A percentile compares a stretch with the other conserved stretches of the same genome.
Conservation (phyloP, 2,329 filamentous ascomycete species). For the Cercospora sp. region DNA sequence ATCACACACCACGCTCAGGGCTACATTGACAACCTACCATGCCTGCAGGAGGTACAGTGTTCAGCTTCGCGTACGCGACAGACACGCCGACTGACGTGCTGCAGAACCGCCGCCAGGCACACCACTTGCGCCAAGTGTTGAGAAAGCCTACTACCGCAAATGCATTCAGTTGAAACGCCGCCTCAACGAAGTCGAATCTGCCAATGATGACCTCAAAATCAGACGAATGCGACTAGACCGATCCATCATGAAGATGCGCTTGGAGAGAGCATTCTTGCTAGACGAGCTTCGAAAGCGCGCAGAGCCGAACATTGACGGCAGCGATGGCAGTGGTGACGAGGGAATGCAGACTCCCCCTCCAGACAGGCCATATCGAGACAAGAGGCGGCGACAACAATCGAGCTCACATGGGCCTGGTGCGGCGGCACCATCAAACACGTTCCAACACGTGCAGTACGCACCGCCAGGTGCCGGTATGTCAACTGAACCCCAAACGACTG, state of each 20-base stretch:
- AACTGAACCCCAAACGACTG: background rate
- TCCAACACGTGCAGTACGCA: slow-evolving; percentile 19
- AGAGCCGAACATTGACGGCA: slow-evolving; percentile 50
- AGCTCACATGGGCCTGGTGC: slow-evolving; percentile 10
- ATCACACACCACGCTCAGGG: background rate
- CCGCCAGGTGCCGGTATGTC: background rate
- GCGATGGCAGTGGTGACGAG: slow-evolving; percentile 39
- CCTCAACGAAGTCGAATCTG: slow-evolving; percentile 85
- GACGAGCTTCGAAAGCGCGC: slow-evolving; percentile 52
- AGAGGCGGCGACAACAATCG: slow-evolving; percentile 29
- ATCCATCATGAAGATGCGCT: slow-evolving; percentile 85
- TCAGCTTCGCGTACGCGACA: background rate
- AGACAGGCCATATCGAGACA: slow-evolving; percentile 37
- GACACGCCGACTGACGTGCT: background rate
- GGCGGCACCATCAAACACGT: slow-evolving; percentile 22
- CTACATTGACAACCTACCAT: background rate
- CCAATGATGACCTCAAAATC: slow-evolving; percentile 80
- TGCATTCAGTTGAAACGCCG: slow-evolving; percentile 92
- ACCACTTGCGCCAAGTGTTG: slow-evolving; percentile 80
- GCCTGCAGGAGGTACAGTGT: slow-evolving; percentile 8
- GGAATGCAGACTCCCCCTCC: slow-evolving; percentile 35
- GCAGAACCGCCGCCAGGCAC: slow-evolving; percentile 31
- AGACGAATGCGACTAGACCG: slow-evolving; percentile 78
- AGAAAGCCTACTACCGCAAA: slow-evolving; percentile 94
- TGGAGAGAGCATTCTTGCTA: slow-evolving; percentile 69